Evolutionary conservation across 352 stramenopile species (phyloP).

Genomic region (Globisporangium solare): DNA sequence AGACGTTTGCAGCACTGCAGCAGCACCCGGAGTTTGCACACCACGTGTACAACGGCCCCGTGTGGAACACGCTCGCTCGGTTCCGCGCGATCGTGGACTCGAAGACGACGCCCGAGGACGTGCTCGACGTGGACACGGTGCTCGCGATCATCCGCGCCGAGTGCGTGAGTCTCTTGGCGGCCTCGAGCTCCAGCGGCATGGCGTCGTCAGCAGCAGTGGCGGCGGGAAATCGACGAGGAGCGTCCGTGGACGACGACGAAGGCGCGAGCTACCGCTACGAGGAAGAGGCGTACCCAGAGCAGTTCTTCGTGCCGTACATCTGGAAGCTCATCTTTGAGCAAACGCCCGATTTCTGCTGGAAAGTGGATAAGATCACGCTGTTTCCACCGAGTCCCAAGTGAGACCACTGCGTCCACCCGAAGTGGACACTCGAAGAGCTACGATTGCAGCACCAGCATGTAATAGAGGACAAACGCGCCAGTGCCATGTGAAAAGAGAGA

Average conservation of each 20-base stretch:
- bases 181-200: slow-evolving; percentile 13
- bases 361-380: slow-evolving; percentile 76
- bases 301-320: slow-evolving; percentile 80
- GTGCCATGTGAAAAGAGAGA: background rate
- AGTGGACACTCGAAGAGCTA: too few relatives aligned
- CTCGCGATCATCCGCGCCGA: slow-evolving; percentile 63
- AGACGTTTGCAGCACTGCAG: slow-evolving; percentile 52
- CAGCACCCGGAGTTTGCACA: slow-evolving; percentile 52
- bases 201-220: too few relatives aligned
- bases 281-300: slow-evolving; percentile 59
- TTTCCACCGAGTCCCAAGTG: slow-evolving; percentile 29
- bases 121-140: slow-evolving; percentile 64
- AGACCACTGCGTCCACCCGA: too few relatives aligned
- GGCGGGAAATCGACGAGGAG: background rate
- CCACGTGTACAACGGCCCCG: slow-evolving; percentile 52
- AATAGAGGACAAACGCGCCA: slow-evolving; percentile 6
- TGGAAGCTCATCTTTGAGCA: slow-evolving; percentile 72
- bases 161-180: slow-evolving; percentile 62
- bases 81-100: slow-evolving; percentile 62
- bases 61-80: slow-evolving; percentile 60
- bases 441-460: background rate
- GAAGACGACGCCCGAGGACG: slow-evolving; percentile 46
- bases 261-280: slow-evolving; percentile 81
- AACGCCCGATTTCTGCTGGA: slow-evolving; percentile 78
- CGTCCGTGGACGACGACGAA: slow-evolving; percentile 31